Evolutionary conservation across 768 basidiomycete species (phyloP).

Genomic region (Strobilomyces dryophilus): DNA sequence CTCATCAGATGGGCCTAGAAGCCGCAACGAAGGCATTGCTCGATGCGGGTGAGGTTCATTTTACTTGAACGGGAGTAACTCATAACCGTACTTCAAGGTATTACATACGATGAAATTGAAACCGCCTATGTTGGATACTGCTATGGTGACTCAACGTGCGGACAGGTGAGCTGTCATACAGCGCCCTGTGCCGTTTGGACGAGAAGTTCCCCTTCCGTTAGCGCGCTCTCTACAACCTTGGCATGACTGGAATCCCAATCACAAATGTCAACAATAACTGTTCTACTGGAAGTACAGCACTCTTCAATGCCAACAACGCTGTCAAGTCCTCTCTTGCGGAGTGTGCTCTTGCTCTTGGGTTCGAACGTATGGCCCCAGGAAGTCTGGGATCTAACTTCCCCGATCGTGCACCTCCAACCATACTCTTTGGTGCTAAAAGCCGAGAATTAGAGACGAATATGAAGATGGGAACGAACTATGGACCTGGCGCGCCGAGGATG

Average conservation of each 20-base stretch:
- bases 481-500: slow-evolving; percentile 67
- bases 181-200: not conserved
- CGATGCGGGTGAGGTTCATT: slow-evolving; percentile 56
- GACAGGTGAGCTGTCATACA: slow-evolving; percentile 49
- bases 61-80: not conserved
- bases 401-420: slow-evolving; percentile 45
- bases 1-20: slow-evolving; percentile 73
- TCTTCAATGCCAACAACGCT: slow-evolving; percentile 67
- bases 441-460: slow-evolving; percentile 45
- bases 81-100: slow-evolving; percentile 41
- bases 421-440: slow-evolving; percentile 41
- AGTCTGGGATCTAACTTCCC: slow-evolving; percentile 65
- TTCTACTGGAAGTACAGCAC: slow-evolving; percentile 75
- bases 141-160: slow-evolving; percentile 76
- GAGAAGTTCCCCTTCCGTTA: slow-evolving; percentile 27
- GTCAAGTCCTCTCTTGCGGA: slow-evolving; percentile 68
- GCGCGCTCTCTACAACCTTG: slow-evolving; percentile 78
- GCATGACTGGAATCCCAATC: slow-evolving; percentile 80
- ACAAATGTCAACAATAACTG: slow-evolving; percentile 89
- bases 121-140: slow-evolving; percentile 75
- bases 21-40: slow-evolving; percentile 84
- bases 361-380: slow-evolving; percentile 80
- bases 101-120: slow-evolving; percentile 75
- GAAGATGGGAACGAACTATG: slow-evolving; percentile 53
- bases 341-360: slow-evolving; percentile 79